Percentiles rank a stretch among this genome's conserved stretches.
Evolutionary conservation across 129 eudicot genomes (phyloP).

Genomic region (carrot (Daucus carota)): DNA sequence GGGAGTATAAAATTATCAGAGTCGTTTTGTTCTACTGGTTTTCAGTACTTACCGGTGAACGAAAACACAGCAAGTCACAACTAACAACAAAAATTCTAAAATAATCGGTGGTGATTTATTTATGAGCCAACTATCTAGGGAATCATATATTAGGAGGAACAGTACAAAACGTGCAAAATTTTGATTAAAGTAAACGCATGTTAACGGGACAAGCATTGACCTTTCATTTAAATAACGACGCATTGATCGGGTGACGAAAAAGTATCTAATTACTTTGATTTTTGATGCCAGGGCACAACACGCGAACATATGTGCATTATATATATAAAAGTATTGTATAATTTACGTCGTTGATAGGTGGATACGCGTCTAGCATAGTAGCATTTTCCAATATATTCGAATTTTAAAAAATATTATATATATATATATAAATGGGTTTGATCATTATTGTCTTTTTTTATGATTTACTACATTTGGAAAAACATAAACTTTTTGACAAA

Average conservation of each 20-base stretch:
- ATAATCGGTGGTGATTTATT: not conserved
- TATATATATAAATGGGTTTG: too few species aligned
- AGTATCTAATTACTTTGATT: not conserved
- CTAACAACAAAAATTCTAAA: not conserved
- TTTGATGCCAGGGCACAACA: not conserved
- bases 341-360: too few species aligned
- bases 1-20: too few species aligned
- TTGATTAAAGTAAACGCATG: not conserved
- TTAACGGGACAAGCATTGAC: constrained; percentile 3
- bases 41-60: too few species aligned
- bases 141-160: not conserved
- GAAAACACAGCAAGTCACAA: not conserved
- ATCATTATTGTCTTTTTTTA: too few species aligned
- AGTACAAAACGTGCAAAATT: constrained; percentile 1
- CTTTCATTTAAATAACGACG: not conserved
- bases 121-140: not conserved
- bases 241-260: not conserved
- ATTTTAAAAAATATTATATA: too few species aligned
- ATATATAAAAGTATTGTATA: too few species aligned
- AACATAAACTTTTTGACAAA: too few species aligned
- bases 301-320: not conserved
- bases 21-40: too few species aligned
- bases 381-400: too few species aligned
- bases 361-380: too few species aligned
- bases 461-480: too few species aligned